Base-by-base conservation (phyloP, 495 filamentous ascomycete genomes). In the Tuber aestivum region DNA sequence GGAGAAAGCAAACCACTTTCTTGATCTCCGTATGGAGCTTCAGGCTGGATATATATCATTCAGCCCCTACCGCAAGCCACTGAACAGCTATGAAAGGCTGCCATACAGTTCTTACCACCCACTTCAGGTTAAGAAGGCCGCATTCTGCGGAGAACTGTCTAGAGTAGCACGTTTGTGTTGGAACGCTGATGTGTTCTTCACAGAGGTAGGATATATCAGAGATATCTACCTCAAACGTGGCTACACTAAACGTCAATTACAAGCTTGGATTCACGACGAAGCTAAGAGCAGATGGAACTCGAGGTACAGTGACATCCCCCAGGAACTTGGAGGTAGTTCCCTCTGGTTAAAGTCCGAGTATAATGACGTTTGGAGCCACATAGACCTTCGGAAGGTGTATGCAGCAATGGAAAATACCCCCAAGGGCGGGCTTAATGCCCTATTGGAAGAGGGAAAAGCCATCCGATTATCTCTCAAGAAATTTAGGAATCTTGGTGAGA, bases 1-100 rank as follows among this genome's bases (percentile, higher is more conserved):
- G 37, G 50, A 73, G 68, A 41, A 73, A 73, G 69, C 14, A 3
- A 21, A 27, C 41, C 12, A 69, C 7, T 73, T 73, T 73, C 72
- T 73, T 5, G 72, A 73, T 1, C 50, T 73, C 0, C 8, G 21
- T 20, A 37, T 71, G 8, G 1, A 40, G 20, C 12, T 21, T 10
- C 16, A 74, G 37, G 23, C 18, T 35, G 40, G 20, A 44, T 70
- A 41, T 5, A 1, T 74, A 0, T 45, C n/a, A 3, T 74, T 70
- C 41, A 12, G 38, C 1, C 65, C 73, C 50, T 74, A 74, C 37
- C n/a, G 41, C 37, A 74, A 70, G 27, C 73, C 65, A 50, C 27
- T n/a, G 1, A 74, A 74, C 73, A 32, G 42, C 41, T 70, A 40
- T 32, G 27, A 70, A 40, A 18, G 73, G 21, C 21, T 70, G 16